Conservation (phyloP, 495 filamentous ascomycete species). For the Hypoxylon perforatum region DNA sequence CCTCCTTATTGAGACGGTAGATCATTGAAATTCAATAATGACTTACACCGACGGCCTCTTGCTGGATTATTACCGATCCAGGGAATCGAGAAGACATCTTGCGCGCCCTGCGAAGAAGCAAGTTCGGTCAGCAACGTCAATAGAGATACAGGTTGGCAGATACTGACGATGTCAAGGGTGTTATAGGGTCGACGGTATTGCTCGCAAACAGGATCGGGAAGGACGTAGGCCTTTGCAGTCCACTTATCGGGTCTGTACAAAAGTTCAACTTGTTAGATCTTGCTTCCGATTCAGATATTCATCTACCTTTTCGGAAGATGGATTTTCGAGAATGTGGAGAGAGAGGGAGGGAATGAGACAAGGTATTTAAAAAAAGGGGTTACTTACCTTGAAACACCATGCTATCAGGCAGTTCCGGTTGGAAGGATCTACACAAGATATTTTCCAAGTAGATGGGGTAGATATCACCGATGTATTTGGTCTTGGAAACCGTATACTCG, state of each 20-base stretch:
- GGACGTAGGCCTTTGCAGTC: conserved; percentile 44
- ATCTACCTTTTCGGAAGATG: too few species aligned
- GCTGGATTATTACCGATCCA: conserved; percentile 29
- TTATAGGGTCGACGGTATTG: conserved; percentile 61
- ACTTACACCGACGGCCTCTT: conserved; percentile 39
- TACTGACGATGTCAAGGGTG: conserved; percentile 46
- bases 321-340: conserved; percentile 1
- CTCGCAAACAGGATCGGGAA: conserved; percentile 62
- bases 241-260: too few species aligned
- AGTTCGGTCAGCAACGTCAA: conserved; percentile 1
- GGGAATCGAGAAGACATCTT: conserved; percentile 25
- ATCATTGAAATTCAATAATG: too few species aligned
- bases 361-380: background rate
- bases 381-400: conserved; percentile 26
- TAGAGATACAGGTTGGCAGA: background rate
- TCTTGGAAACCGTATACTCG: conserved; percentile 28
- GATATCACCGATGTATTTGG: conserved; percentile 32
- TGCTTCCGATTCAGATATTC: too few species aligned
- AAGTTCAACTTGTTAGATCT: too few species aligned
- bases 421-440: conserved; percentile 24
- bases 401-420: conserved; percentile 34
- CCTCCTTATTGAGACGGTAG: too few species aligned
- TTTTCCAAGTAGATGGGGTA: conserved; percentile 23
- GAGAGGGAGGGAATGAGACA: background rate
- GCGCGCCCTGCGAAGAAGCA: conserved; percentile 25